Base-by-base conservation (phyloP, 2,329 filamentous ascomycete genomes). In the Thermomyces lanuginosus region DNA sequence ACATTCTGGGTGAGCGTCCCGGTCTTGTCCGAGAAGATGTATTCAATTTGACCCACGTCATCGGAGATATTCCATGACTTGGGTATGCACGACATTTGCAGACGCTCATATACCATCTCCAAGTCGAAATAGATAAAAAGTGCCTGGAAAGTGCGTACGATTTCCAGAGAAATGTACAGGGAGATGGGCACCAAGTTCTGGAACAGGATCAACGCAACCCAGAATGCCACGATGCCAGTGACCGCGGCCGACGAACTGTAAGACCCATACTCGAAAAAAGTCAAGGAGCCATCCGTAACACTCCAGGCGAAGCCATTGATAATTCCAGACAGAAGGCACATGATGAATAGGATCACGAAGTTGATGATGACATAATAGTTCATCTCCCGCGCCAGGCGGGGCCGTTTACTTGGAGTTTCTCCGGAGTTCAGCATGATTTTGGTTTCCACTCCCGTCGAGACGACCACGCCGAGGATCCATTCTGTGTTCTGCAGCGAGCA, bases 351-450 rank as follows among this genome's bases (percentile, higher is more conserved):
- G 40, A 98, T 73, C 42, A 78, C 62, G 47, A 98, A 95, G 55
- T 98, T 98, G 66, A 84, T 92, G 34, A 95, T 68, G 51, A 98
- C 84, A 52, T 92, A 92, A 69, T 82, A 91, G 60, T 98, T 98
- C 40, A 98, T 68, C 49, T 92, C 84, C 36, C 82, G 76, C 28
- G 84, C 81, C 42, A 98, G 84, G 39, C 81, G 74, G 19, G 89
- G 72, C 36, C 86, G 78, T 61, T 98, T 98, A 49, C 73, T 92
- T 8, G 91, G 89, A 1, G 89, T 98, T 35, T 86, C 76, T 33
- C 89, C 89, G 15, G 89, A 80, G 49, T 98, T 98, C 60, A 93
- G 78, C 89, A 98, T 98, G 50, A 93, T 95, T 59, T 95, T 98
- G 17, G 86, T 92, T 50, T 98, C 86, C 45, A 84, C 74, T 17